Base-by-base conservation (phyloP, 805 yeast species). In the Kluyveromyces siamensis region DNA sequence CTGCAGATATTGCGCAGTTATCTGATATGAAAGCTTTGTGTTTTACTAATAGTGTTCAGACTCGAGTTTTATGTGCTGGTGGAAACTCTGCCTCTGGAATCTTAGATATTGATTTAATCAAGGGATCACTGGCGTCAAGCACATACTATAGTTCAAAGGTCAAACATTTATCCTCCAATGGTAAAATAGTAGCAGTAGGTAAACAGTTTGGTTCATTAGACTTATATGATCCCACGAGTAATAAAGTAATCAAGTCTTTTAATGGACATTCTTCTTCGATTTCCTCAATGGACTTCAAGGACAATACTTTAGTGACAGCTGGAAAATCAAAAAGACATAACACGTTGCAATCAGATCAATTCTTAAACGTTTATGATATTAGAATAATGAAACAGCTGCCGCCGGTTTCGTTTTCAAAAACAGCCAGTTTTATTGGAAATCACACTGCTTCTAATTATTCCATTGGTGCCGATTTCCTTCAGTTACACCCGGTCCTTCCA, bases 401-500 rank as follows among this genome's bases (percentile, higher is more conserved):
- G 0, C 96, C 97, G 2, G 73, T 91, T 8, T 80, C 96, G 4
- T 88, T 89, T 59, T 89, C 95, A 77, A 62, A 65, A 40, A 41
- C 37, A 14, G 65, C 63, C 7, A 57, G 63, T 2, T 52, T 62
- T 2, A 58, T 60, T 53, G 65, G 65, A 11, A 48, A 93, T 0
- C 83, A 89, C 0, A 25, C 40, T 11, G n/a, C 41, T 10, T 36
- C 41, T 5, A 44, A 36, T 8, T 27, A 19, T 11, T 45, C 47
- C 37, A 45, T 42, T 2, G 97, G 97, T 11, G 96, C 98, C 0
- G 75, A 85, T 9, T 85, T 77, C 61, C 93, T 84, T 1, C 75
- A 85, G 44, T 73, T 91, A 52, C 97, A 91, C 67, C 97, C 98
- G 7, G 84, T 85, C 51, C 62, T 89, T 45, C 85, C 96, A 6